These are phyloP conservation scores for Fusarium metavorans DNA, from an alignment of 2,329 filamentous ascomycete species.

Conservation along the genomic window DNA sequence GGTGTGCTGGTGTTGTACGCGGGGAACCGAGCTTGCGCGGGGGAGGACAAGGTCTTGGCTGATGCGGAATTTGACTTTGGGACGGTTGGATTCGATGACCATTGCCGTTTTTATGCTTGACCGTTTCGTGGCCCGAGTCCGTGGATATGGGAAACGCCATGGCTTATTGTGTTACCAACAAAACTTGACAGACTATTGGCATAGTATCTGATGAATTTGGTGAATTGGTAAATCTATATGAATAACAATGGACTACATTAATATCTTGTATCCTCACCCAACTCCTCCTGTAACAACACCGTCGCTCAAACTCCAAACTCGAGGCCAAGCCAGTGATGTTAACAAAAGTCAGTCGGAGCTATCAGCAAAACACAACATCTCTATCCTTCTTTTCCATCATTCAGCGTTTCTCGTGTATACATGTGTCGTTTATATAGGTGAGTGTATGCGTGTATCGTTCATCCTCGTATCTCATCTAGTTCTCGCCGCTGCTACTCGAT, in stretches of 20 bases:
- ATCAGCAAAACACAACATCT: conserved; percentile 2
- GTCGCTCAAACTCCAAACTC: not conserved
- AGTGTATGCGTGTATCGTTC: conserved; percentile 19
- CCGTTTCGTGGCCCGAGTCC: not conserved
- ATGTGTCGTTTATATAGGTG: conserved; percentile 2
- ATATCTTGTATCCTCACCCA: not conserved
- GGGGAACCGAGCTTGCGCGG: not conserved
- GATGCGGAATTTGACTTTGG: not conserved
- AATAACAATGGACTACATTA: not conserved
- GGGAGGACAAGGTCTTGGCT: not conserved
- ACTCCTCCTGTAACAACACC: conserved; percentile 10
- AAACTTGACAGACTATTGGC: not conserved
- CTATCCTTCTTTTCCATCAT: not conserved
- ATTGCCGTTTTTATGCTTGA: not conserved
- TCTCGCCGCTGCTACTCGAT: conserved; percentile 41
- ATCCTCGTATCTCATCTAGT: conserved; percentile 12
- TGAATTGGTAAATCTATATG: not conserved
- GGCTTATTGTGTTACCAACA: not conserved
- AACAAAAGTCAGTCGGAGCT: not conserved
- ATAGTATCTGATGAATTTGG: not conserved
- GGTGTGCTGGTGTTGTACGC: not conserved
- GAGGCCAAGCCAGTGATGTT: conserved; percentile 2
- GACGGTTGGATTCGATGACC: not conserved
- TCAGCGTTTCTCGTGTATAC: not conserved
- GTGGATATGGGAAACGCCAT: not conserved